These are phyloP conservation scores for Clausena lansium DNA, from an alignment of 345 rosid species.

Conservation along the genomic window DNA sequence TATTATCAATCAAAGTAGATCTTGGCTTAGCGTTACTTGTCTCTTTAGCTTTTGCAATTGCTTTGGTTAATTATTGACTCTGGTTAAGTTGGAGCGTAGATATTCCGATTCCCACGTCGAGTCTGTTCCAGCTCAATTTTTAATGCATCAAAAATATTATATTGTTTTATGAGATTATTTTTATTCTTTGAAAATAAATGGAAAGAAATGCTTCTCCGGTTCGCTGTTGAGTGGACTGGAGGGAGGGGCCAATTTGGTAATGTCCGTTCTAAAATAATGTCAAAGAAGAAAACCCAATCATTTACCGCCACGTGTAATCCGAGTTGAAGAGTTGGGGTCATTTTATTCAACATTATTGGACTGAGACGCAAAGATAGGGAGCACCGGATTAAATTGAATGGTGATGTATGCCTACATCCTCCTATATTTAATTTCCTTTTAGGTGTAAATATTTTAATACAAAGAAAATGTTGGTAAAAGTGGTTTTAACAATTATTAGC, in stretches of 20 bases:
- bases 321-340: neutral
- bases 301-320: neutral
- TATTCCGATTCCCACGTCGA: constrained; percentile 30
- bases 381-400: neutral
- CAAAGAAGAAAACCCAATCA: neutral
- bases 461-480: constrained; percentile 32
- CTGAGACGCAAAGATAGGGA: neutral
- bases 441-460: constrained; percentile 5
- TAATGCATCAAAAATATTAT: neutral
- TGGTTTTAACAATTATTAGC: constrained; percentile 71
- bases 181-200: neutral
- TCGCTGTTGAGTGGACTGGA: neutral
- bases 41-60: neutral
- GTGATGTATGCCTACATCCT: neutral
- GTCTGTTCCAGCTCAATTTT: constrained; percentile 47
- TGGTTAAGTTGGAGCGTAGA: constrained; percentile 27
- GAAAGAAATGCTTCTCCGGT: neutral
- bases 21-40: neutral
- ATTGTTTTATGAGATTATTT: neutral
- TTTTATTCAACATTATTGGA: constrained; percentile 13
- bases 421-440: neutral
- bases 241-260: neutral
- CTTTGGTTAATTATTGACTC: constrained; percentile 10
- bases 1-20: constrained; percentile 12
- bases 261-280: neutral